These are phyloP conservation scores for Glomus cerebriforme DNA, from an alignment of 192 early-diverging fungal species.

Conservation along the genomic window DNA sequence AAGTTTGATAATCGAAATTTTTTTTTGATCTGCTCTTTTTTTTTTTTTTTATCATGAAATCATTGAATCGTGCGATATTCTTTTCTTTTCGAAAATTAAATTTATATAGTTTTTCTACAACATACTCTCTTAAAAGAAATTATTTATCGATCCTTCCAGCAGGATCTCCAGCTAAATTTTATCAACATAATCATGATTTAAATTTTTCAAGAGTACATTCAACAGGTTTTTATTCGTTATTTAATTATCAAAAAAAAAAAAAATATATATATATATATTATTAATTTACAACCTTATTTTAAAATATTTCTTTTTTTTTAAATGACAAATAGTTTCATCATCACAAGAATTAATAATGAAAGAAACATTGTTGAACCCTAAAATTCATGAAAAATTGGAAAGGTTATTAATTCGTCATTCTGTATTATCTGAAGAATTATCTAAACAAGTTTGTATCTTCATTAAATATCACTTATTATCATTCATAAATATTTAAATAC, in stretches of 20 bases:
- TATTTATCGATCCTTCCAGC: not conserved
- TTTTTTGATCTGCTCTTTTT: too few species aligned
- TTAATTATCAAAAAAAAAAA: too few species aligned
- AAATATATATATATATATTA: too few species aligned
- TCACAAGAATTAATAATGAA: not conserved
- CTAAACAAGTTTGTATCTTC: not conserved
- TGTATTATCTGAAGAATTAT: constrained; percentile 1
- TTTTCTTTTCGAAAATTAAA: not conserved
- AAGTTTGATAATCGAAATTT: too few species aligned
- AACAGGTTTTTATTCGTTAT: not conserved
- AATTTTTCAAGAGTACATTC: not conserved
- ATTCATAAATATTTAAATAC: not conserved
- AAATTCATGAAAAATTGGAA: constrained; percentile 24
- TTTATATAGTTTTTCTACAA: not conserved
- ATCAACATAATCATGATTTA: not conserved
- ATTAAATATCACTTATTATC: not conserved
- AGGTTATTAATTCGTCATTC: not conserved
- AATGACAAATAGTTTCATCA: not conserved
- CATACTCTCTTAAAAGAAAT: not conserved
- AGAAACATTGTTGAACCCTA: constrained; percentile 15
- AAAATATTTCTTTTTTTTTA: too few species aligned
- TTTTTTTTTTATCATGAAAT: not conserved
- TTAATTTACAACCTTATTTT: too few species aligned
- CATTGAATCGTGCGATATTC: not conserved
- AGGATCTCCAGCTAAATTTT: too few species aligned